Evolutionary conservation across 371 early-diverging fungal genomes (phyloP).

Genomic region (Syncephalastrum sp.): DNA sequence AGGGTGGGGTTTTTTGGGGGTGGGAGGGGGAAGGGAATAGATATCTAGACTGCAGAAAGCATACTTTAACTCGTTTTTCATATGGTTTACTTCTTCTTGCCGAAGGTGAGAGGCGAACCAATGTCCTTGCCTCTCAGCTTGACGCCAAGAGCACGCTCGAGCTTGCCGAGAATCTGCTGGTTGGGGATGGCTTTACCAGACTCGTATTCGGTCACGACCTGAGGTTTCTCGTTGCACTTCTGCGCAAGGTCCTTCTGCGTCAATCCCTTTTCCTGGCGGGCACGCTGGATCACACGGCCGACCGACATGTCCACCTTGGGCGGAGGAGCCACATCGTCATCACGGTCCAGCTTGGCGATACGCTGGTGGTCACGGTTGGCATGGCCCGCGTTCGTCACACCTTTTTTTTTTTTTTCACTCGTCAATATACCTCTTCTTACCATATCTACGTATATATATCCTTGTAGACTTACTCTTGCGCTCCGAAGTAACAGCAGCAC

Average conservation of each 20-base stretch:
- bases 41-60: too few relatives aligned
- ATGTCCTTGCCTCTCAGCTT: constrained; percentile 91
- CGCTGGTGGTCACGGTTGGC: constrained; percentile 74
- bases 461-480: constrained; percentile 54
- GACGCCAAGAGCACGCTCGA: constrained; percentile 89
- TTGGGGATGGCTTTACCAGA: constrained; percentile 87
- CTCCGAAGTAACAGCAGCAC: constrained; percentile 70
- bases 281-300: constrained; percentile 84
- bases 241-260: constrained; percentile 92
- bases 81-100: constrained; percentile 58
- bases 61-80: too few relatives aligned
- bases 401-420: constrained; percentile 8
- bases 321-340: constrained; percentile 81
- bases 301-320: constrained; percentile 75
- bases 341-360: constrained; percentile 87
- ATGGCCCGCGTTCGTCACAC: constrained; percentile 67
- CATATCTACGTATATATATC: neutral
- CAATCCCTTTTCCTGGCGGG: constrained; percentile 71
- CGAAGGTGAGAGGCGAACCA: constrained; percentile 69
- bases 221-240: constrained; percentile 81
- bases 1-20: too few relatives aligned
- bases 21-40: too few relatives aligned
- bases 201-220: constrained; percentile 88
- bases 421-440: neutral
- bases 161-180: constrained; percentile 88